Conservation (phyloP, 805 yeast species). For the Sugiyamaella qingdaonensis region DNA sequence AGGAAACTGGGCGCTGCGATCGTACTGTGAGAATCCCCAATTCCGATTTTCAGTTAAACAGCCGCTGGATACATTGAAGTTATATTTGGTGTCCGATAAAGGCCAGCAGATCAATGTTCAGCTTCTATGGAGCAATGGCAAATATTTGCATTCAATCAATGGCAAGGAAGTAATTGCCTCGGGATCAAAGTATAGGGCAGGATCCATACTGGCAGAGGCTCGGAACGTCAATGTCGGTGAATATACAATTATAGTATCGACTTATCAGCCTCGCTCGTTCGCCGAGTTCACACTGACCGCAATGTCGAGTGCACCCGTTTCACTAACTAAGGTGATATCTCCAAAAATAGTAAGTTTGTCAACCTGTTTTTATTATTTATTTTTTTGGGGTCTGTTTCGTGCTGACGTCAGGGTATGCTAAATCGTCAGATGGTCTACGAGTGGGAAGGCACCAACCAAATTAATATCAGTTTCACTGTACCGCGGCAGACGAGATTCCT, state of each 20-base stretch:
- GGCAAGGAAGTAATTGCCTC: slow-evolving; percentile 31
- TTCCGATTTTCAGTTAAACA: slow-evolving; percentile 32
- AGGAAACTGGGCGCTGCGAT: slow-evolving; percentile 49
- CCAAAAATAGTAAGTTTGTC: slow-evolving; percentile 12
- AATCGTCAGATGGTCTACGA: not conserved
- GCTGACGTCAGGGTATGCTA: slow-evolving; percentile 4
- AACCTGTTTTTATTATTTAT: not conserved
- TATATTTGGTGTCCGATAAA: slow-evolving; percentile 27
- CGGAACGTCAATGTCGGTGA: slow-evolving; percentile 25
- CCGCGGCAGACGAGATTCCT: not conserved
- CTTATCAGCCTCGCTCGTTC: slow-evolving; percentile 35
- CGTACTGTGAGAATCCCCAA: slow-evolving; percentile 55
- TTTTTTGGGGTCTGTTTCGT: not conserved
- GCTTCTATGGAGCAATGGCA: slow-evolving; percentile 38
- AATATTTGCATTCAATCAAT: slow-evolving; percentile 28
- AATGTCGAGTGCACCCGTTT: slow-evolving; percentile 15
- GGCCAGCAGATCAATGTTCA: slow-evolving; percentile 40
- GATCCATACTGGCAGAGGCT: slow-evolving; percentile 2
- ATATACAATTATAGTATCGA: slow-evolving; percentile 47
- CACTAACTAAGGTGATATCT: slow-evolving; percentile 6
- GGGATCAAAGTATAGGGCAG: slow-evolving; percentile 35
- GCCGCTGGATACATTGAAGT: not conserved
- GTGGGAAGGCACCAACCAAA: slow-evolving; percentile 18
- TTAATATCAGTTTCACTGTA: slow-evolving; percentile 9
- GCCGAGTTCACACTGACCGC: slow-evolving; percentile 35